Conservation (phyloP, 441 rosid species). For the Rhodomyrtus psidioides region DNA sequence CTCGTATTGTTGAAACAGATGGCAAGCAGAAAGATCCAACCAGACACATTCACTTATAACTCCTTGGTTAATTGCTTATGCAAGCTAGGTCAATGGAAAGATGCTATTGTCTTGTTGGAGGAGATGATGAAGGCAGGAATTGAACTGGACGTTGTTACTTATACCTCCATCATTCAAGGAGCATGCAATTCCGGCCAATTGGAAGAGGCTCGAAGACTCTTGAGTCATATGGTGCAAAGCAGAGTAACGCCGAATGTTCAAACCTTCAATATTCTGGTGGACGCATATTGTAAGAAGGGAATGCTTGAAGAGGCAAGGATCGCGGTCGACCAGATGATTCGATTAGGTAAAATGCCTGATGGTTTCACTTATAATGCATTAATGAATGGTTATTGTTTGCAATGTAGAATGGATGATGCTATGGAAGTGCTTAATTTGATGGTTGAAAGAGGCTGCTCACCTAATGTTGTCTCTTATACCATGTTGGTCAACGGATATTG, state of each 20-base stretch:
- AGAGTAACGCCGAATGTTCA: neutral
- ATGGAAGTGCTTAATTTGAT: too few species aligned
- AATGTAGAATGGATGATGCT: too few species aligned
- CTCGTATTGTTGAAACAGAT: neutral
- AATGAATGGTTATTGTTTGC: too few species aligned
- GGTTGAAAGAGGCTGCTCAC: too few species aligned
- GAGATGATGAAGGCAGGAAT: too few species aligned
- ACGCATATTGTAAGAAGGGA: neutral
- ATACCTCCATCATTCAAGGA: neutral
- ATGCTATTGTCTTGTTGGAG: too few species aligned
- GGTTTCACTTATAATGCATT: too few species aligned
- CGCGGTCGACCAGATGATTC: neutral
- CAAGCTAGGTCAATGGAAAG: too few species aligned
- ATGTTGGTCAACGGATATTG: too few species aligned
- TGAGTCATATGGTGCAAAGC: neutral
- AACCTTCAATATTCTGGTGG: neutral
- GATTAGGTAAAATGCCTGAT: neutral
- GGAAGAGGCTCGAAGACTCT: neutral
- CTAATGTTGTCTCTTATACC: too few species aligned
- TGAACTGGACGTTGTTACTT: too few species aligned
- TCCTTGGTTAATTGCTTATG: too few species aligned
- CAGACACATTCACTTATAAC: neutral
- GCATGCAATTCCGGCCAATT: neutral
- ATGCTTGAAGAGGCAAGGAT: neutral
- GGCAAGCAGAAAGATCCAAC: neutral